Evolutionary conservation across 805 yeast species (phyloP).

Genomic region (Isabelozyma pseudorhagii): DNA sequence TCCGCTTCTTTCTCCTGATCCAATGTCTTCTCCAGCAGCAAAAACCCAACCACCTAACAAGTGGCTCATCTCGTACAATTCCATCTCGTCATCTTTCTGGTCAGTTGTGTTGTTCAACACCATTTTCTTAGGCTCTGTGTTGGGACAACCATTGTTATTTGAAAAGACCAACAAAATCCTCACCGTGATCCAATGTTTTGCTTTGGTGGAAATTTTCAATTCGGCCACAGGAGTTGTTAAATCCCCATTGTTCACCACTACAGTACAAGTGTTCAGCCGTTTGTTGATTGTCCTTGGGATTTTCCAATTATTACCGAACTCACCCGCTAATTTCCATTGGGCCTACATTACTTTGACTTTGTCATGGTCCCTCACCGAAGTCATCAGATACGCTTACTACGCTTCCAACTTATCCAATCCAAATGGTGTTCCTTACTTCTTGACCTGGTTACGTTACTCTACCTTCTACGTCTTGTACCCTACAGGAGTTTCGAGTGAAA

Average conservation of each 20-base stretch:
- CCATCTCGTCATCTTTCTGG: conserved; percentile 42
- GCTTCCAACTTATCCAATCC: conserved; percentile 58
- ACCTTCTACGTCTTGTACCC: conserved; percentile 84
- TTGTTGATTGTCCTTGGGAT: conserved; percentile 80
- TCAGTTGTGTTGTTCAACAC: conserved; percentile 38
- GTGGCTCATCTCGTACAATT: conserved; percentile 42
- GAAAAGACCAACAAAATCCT: conserved; percentile 55
- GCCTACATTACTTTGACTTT: conserved; percentile 63
- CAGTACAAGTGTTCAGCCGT: conserved; percentile 84
- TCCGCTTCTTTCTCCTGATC: background rate
- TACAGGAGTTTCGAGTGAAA: conserved; percentile 85
- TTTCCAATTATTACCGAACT: conserved; percentile 67
- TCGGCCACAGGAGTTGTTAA: conserved; percentile 76
- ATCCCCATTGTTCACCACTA: conserved; percentile 81
- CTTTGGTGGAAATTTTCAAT: conserved; percentile 77
- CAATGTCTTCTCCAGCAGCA: background rate
- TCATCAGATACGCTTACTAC: conserved; percentile 84
- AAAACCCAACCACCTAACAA: conserved; percentile 17
- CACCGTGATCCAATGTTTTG: conserved; percentile 71
- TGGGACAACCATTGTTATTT: conserved; percentile 68
- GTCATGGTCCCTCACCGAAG: conserved; percentile 96
- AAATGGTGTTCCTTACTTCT: conserved; percentile 51
- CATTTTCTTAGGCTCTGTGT: conserved; percentile 24
- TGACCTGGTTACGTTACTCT: conserved; percentile 78
- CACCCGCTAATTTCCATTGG: conserved; percentile 59